Evolutionary conservation across 2,329 filamentous ascomycete species (phyloP), one percentile per base, ranked within the genome.

Genomic region (Fusarium musae): DNA sequence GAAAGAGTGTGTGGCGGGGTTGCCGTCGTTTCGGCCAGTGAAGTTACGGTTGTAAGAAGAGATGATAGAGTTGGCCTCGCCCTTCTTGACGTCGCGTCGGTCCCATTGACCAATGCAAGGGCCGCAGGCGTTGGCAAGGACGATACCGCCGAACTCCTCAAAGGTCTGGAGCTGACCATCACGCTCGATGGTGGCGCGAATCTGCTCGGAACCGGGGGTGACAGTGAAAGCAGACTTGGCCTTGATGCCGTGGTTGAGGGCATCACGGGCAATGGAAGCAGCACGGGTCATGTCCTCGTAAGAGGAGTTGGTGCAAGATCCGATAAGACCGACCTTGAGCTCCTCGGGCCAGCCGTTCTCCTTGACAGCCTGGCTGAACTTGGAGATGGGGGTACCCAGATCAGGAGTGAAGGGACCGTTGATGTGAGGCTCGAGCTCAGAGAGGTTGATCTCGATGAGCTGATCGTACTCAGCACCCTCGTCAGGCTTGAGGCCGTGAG

Each of bases 1-100:
- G 84, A 97, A 97, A 66, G 94, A 94, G 87, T 97, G 95, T 58
- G 95, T 97, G 62, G 94, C 94, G 44, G 95, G 95, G 89, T 97
- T 98, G 77, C 93, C 95, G 78, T 97, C 95, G 84, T 98, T 98
- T 82, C 96, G 94, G 76, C 96, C 96, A 70, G 96, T 98, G 88
- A 99, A 98, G 91, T 99, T 98, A 85, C 96, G 95, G 93, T 99
- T 99, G 92, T 98, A 99, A 34, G 96, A 98, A 52, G 95, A 98
- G 82, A 99, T 88, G 83, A 99, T 99, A 11, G 95, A 97, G 91
- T 99, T 99, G 80, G 95, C 87, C 79, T 93, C 92, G 76, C 96
- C 96, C 91, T 98, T 98, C 89, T 95, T 93, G 63, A 98, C 94
- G 78, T 98, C 96, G 75, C 87, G 88, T 77, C 96, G 93, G 81